Base-by-base conservation (phyloP, 257 asterid genomes). In the Solanum gracilifrons region DNA sequence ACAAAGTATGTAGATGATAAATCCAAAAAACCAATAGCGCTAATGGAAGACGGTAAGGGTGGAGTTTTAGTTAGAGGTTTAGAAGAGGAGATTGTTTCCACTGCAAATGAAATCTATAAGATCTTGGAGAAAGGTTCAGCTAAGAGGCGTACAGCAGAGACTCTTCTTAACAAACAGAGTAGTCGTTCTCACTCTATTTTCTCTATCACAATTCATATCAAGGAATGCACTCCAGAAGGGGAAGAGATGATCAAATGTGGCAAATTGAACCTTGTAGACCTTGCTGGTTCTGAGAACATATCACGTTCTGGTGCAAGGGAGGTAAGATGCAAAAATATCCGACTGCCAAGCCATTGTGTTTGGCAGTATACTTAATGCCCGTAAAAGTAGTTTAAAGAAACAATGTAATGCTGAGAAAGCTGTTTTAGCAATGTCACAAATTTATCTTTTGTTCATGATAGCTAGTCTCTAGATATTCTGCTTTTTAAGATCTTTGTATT, bases 261-360 rank as follows among this genome's bases (percentile, higher is more conserved):
- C 89, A 97, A 97, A 93, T 90, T 97, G 88, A 97, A 97, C 92
- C 96, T 97, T 36, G 99, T 97, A 85, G 99, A 97, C 89, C 98
- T 97, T 71, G 99, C 99, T 85, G 99, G 99, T 86, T 97, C 99
- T 11, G 99, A 96, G 92, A 96, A 97, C 86, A 95, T 97, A 75
- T 97, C 99, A 69, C 99, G 99, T 21, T 97, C 99, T 87, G 99
- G 99, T 85, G 99, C 99, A 39, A 93, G 95, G 92, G 99, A 97
- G 96, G 99, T 97, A 82, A 92, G 92, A 77, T 87, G 87, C 75
- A 82, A 68, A 66, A 21, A 33, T 72, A 51, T 48, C 23, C 11
- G 37, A 18, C 69, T 64, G 83, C 84, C 86, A 48, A 43, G 74
- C 43, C 77, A 48, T 46, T 86, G 71, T 16, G 20, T 68, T n/a